Evolutionary conservation across 352 stramenopile genomes (phyloP), one percentile per base, ranked within the genome.

Genomic region (Peronospora farinosa): DNA sequence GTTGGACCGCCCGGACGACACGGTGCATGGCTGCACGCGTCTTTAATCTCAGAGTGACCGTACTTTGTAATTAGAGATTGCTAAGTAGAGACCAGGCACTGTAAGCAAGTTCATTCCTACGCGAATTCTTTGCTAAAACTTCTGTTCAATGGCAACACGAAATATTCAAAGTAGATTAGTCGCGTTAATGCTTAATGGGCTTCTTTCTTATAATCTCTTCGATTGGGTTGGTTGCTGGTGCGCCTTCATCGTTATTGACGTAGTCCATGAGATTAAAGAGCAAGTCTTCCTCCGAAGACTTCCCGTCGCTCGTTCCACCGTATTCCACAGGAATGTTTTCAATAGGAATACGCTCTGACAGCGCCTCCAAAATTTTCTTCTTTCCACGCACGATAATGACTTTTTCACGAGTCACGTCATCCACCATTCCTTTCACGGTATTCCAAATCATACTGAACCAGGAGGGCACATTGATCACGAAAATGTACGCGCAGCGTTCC

Each of bases 391-490:
- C 69, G 47, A 96, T 95, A 44, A 84, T 84, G 19, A 97, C 92
- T 59, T 97, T 98, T 51, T 95, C 73, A 43, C 87, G 88, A 28
- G 93, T 98, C 19, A 92, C 88, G 46, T 97, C 90, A 53, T 96
- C 78, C 21, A 98, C 69, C 63, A 97, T 77, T 5, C 80, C 86
- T 64, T 96, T 92, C 40, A 97, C 80, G 10, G 92, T 74, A 62
- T 95, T 96, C 75, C 92, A 98, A 40, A 97, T 74, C 37, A 86
- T 76, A 48, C 80, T 86, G 62, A 98, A 97, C 93, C 93, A 98
- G 37, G 74, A 91, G 11, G 93, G 93, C 28, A 96, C 86, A 67
- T 98, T 98, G 51, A 98, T 86, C 25, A 98, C 72, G 17, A 97
- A 87, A 42, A 96, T 98, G 57, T 92, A 95, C 50, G 92, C 84